A percentile compares a stretch with the other conserved stretches of the same genome.
These are phyloP conservation scores for Pythium pyrilobum DNA, from an alignment of 352 stramenopile genomes.

Conservation along the genomic window DNA sequence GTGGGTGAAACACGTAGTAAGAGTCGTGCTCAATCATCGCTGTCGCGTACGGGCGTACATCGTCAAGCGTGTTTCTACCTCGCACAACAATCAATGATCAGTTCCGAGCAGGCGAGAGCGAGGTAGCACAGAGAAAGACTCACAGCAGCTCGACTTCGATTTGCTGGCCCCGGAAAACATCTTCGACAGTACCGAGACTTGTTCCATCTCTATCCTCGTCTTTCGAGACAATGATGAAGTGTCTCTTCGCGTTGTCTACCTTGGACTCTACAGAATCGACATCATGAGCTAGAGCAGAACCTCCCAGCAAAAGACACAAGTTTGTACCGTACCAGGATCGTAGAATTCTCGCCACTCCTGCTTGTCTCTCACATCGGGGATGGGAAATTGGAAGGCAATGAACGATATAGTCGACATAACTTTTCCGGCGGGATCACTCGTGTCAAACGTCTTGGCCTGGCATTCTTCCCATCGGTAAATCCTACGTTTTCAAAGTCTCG, in stretches of 20 bases:
- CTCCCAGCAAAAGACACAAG: neutral
- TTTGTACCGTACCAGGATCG: neutral
- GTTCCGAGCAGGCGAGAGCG: too few relatives aligned
- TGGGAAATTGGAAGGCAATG: constrained; percentile 14
- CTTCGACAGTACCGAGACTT: neutral
- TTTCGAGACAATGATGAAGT: constrained; percentile 5
- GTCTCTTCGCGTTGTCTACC: neutral
- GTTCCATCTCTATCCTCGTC: constrained; percentile 8
- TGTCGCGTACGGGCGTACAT: constrained; percentile 2
- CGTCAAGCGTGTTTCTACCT: constrained; percentile 7
- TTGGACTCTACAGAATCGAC: neutral
- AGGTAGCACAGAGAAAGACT: too few relatives aligned
- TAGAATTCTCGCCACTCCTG: constrained; percentile 16
- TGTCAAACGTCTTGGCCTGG: neutral
- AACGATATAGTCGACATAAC: constrained; percentile 18
- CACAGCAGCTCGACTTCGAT: constrained; percentile 4
- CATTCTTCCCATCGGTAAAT: constrained; percentile 4
- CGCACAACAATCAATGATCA: too few relatives aligned
- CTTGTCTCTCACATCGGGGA: constrained; percentile 9
- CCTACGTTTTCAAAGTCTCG: neutral
- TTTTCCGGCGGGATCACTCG: constrained; percentile 6
- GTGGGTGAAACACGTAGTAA: constrained; percentile 2
- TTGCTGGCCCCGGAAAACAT: neutral
- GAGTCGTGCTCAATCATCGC: constrained; percentile 8
- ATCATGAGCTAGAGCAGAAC: too few relatives aligned